phyloP scores from a whole-genome alignment of 2,329 filamentous ascomycete species.

The Zopfia rhizophila region DNA sequence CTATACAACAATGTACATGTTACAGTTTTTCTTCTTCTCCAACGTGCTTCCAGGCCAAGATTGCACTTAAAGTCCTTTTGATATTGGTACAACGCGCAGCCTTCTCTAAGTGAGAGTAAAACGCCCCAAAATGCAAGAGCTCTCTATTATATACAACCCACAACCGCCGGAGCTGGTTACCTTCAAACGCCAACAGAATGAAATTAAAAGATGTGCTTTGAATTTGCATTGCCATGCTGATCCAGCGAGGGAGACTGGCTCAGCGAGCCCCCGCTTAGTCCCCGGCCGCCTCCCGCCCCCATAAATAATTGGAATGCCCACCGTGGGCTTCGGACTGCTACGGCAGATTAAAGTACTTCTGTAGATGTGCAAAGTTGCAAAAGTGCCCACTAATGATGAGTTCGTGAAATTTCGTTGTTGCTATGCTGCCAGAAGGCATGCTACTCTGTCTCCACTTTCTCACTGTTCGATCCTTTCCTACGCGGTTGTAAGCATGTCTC shows the following conservation, averaged over 20 bases:
- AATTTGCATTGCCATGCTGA: slow-evolving; percentile 15
- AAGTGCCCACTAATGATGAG: too few relatives aligned
- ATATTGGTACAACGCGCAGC: slow-evolving; percentile 28
- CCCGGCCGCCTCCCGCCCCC: too few relatives aligned
- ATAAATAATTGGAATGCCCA: too few relatives aligned
- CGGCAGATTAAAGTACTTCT: too few relatives aligned
- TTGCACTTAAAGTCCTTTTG: slow-evolving; percentile 2
- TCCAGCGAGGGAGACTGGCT: slow-evolving; percentile 29
- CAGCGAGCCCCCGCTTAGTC: slow-evolving; percentile 24
- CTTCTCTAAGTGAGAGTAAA: slow-evolving; percentile 20
- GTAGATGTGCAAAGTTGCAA: too few relatives aligned
- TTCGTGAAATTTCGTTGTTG: too few relatives aligned
- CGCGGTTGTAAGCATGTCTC: too few relatives aligned
- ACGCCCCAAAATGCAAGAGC: slow-evolving; percentile 44
- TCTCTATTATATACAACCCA: slow-evolving; percentile 45
- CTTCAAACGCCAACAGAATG: slow-evolving; percentile 28
- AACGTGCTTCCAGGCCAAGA: neutral
- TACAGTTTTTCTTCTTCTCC: neutral
- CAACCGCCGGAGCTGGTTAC: slow-evolving; percentile 14
- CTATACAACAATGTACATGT: slow-evolving; percentile 13
- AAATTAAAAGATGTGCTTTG: slow-evolving; percentile 18
- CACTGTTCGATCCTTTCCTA: too few relatives aligned
- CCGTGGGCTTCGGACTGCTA: too few relatives aligned
- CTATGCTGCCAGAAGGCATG: too few relatives aligned
- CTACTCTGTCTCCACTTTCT: too few relatives aligned